Evolutionary conservation across 2,329 filamentous ascomycete species (phyloP), one percentile per base, ranked within the genome.

Genomic region (Neofusicoccum kwambonambiense): DNA sequence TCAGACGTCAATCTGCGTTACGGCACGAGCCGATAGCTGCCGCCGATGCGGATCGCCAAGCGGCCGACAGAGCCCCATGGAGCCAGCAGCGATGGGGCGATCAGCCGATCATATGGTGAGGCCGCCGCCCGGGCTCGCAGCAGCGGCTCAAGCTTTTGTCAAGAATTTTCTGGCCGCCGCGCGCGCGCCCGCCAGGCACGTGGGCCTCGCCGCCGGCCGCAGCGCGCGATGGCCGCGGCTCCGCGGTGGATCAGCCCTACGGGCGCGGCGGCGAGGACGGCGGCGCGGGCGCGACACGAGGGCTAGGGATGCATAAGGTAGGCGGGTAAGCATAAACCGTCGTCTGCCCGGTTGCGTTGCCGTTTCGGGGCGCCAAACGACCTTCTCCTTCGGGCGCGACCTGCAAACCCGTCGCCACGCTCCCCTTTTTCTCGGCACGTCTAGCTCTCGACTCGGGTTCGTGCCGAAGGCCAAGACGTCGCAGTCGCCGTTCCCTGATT

Each of bases 21-120:
- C 58, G 58, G 58, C 58, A 62, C 58, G 58, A 51, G 8, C 58
- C 58, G 58, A 31, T 39, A 62, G 35, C 44, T 41, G 42, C 57
- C 57, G 42, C 34, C 17, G 34, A 19, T 39, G 57, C 22, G 13
- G 52, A 57, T 57, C 52, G 39, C 39, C 52, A 57, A 57, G 45
- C 57, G 31, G 57, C 57, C 57, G 57, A 50, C 41, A 15, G 15
- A 37, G 56, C 56, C 22, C 31, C 22, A 15, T 17, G 37, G n/a
- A 31, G n/a, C 27, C 17, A 17, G 12, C n/a, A 9, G 42, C 17
- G 58, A 62, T 62, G 44, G 58, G 58, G 34, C 58, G 44, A 62
- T 62, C 58, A 62, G 58, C 58, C 58, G 58, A 62, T 62, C 44
- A 19, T 41, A 51, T 49, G 58, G 44, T 50, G 45, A 62, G 44